A percentile compares a stretch with the other conserved stretches of the same genome.
phyloP scores from a whole-genome alignment of 2,329 filamentous ascomycete genomes.

The Fusarium domesticum region DNA sequence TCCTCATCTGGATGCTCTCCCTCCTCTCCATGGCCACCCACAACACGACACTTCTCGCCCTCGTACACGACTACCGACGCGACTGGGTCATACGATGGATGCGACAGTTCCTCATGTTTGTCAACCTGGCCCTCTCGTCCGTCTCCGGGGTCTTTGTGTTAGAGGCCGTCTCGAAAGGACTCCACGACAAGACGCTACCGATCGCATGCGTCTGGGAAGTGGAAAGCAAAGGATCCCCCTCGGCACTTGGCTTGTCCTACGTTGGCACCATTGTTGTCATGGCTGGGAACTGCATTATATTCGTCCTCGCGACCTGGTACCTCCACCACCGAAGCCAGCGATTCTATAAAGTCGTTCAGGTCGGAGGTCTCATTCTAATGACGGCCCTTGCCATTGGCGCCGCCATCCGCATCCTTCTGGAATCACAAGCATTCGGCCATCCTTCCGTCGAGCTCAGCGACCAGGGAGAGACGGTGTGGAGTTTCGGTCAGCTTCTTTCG shows the following conservation, averaged over 20 bases:
- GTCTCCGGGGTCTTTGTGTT: constrained; percentile 56
- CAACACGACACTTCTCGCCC: constrained; percentile 61
- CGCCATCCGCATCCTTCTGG: constrained; percentile 52
- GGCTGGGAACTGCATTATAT: constrained; percentile 56
- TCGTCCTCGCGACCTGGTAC: constrained; percentile 61
- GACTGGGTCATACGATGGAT: constrained; percentile 67
- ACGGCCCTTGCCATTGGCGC: constrained; percentile 57
- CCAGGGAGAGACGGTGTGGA: constrained; percentile 24
- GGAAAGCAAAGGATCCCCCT: constrained; percentile 34
- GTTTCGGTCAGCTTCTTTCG: constrained; percentile 25
- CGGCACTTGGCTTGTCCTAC: constrained; percentile 47
- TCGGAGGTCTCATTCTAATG: constrained; percentile 54
- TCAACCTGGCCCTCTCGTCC: constrained; percentile 58
- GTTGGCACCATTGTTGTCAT: constrained; percentile 61
- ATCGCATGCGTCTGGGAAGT: constrained; percentile 60
- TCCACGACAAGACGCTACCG: constrained; percentile 53
- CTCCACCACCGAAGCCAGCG: constrained; percentile 53
- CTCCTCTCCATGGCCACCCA: constrained; percentile 64
- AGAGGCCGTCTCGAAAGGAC: constrained; percentile 49
- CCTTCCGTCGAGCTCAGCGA: constrained; percentile 28
- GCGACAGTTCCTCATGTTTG: constrained; percentile 62
- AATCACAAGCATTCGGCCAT: constrained; percentile 56
- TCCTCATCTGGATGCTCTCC: constrained; percentile 67
- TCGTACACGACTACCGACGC: constrained; percentile 63
- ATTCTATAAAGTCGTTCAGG: constrained; percentile 54